Evolutionary conservation across 352 stramenopile species (phyloP).

Genomic region (Achlya hypogyna): DNA sequence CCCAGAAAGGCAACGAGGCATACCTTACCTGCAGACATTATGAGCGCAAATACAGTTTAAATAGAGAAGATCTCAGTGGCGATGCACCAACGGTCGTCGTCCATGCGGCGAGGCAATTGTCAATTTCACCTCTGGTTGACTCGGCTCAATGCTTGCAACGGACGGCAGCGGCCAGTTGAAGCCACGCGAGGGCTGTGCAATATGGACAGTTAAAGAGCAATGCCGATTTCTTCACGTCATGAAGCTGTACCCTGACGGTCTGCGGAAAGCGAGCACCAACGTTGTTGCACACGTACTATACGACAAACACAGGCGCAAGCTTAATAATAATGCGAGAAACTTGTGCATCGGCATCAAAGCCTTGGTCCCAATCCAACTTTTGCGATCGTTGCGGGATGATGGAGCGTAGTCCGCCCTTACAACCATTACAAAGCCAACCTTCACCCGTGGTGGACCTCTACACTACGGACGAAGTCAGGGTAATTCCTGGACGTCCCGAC

Average conservation of each 20-base stretch:
- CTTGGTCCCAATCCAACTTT: slow-evolving; percentile 20
- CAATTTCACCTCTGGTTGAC: too few species aligned
- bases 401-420: too few species aligned
- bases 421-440: too few species aligned
- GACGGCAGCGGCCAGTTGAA: neutral
- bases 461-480: neutral
- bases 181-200: slow-evolving; percentile 3
- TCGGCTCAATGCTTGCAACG: neutral
- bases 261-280: slow-evolving; percentile 73
- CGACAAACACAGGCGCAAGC: slow-evolving; percentile 93
- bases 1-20: too few species aligned
- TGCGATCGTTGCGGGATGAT: too few species aligned
- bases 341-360: slow-evolving; percentile 38
- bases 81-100: too few species aligned
- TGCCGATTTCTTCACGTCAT: slow-evolving; percentile 79
- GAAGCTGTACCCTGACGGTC: slow-evolving; percentile 73
- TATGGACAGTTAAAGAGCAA: slow-evolving; percentile 30
- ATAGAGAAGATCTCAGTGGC: too few species aligned
- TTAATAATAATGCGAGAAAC: slow-evolving; percentile 88
- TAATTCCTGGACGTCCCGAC: neutral
- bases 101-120: too few species aligned
- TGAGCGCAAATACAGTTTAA: too few species aligned
- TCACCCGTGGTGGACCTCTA: neutral
- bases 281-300: slow-evolving; percentile 79
- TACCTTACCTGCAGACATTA: too few species aligned